These are phyloP conservation scores for Botrytis elliptica DNA, from an alignment of 2,329 filamentous ascomycete genomes.

Conservation along the genomic window DNA sequence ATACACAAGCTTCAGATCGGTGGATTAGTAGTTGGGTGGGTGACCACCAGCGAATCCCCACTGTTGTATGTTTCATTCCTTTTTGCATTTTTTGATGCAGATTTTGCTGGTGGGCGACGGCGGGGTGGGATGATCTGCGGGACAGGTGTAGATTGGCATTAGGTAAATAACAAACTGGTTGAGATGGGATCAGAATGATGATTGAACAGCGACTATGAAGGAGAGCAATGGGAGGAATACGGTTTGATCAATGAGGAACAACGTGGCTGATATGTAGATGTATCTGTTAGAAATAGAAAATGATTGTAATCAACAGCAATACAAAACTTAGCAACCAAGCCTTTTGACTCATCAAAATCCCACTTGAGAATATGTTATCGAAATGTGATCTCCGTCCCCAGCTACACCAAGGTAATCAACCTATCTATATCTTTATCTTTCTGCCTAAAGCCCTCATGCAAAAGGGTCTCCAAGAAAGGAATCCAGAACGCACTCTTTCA, in stretches of 20 bases:
- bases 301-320: background rate
- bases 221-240: background rate
- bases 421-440: background rate
- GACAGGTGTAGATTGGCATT: background rate
- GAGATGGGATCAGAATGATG: background rate
- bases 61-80: background rate
- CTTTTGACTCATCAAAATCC: background rate
- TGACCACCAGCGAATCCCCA: background rate
- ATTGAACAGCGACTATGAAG: background rate
- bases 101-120: background rate
- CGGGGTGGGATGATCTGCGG: background rate
- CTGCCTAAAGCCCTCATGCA: background rate
- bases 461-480: background rate
- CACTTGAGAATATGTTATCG: background rate
- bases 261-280: background rate
- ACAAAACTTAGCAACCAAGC: background rate
- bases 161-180: background rate
- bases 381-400: background rate
- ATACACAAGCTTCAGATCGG: constrained; percentile 9
- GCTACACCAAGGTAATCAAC: background rate
- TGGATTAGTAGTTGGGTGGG: constrained; percentile 11
- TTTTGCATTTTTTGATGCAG: background rate
- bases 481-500: background rate
- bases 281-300: background rate
- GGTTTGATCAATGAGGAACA: background rate